Evolutionary conservation across 2,329 filamentous ascomycete genomes (phyloP).

Genomic region (Trichophyton simii): DNA sequence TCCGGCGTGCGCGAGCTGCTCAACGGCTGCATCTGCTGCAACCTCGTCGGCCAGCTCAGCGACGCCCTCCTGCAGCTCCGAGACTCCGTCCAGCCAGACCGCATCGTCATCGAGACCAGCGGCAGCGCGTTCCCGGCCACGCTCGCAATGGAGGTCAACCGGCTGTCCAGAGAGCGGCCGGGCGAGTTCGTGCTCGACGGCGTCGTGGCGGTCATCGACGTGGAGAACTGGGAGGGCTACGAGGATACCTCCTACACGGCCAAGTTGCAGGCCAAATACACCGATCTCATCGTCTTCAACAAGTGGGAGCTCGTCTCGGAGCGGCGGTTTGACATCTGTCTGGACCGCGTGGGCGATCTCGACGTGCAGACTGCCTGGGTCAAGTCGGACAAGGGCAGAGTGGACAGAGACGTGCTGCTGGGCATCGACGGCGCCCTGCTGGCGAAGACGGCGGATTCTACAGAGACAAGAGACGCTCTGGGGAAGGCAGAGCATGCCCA

Average conservation of each 20-base stretch:
- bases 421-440: conserved; percentile 71
- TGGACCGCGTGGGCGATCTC: conserved; percentile 68
- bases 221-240: conserved; percentile 90
- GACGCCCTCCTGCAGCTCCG: conserved; percentile 67
- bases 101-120: conserved; percentile 87
- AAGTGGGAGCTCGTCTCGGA: conserved; percentile 77
- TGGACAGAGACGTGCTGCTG: conserved; percentile 68
- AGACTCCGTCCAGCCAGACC: conserved; percentile 51
- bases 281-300: conserved; percentile 81
- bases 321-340: conserved; percentile 59
- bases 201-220: conserved; percentile 79
- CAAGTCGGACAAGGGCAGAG: conserved; percentile 69
- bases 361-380: conserved; percentile 72
- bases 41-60: conserved; percentile 81
- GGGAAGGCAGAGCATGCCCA: conserved; percentile 36
- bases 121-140: conserved; percentile 83
- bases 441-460: conserved; percentile 29
- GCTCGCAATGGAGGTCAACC: conserved; percentile 78
- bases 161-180: conserved; percentile 50
- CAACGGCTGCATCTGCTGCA: conserved; percentile 98
- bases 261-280: conserved; percentile 75
- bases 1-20: conserved; percentile 84
- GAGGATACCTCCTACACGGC: conserved; percentile 85
- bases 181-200: conserved; percentile 66
- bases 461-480: conserved; percentile 19